These are phyloP conservation scores for Ophidiomyces ophidiicola DNA, from an alignment of 2,329 filamentous ascomycete species.

Conservation along the genomic window DNA sequence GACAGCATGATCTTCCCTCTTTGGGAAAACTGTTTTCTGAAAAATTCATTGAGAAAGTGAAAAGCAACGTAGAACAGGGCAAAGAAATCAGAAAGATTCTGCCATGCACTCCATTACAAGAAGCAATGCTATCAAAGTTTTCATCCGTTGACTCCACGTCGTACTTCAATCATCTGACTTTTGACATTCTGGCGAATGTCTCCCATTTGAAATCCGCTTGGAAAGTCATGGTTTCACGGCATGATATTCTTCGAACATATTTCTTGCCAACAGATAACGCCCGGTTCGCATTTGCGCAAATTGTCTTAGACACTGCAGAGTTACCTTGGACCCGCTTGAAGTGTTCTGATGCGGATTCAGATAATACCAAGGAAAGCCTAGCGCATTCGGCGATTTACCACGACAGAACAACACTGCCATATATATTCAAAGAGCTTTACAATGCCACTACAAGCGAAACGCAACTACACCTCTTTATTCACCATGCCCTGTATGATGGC, in stretches of 20 bases:
- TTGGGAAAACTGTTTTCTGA: constrained; percentile 17
- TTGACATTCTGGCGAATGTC: constrained; percentile 46
- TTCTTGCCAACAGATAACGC: constrained; percentile 55
- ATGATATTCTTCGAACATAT: constrained; percentile 65
- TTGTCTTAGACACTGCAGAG: constrained; percentile 45
- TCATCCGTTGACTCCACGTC: constrained; percentile 34
- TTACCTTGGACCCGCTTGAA: constrained; percentile 38
- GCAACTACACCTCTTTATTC: constrained; percentile 42
- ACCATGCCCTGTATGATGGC: constrained; percentile 82
- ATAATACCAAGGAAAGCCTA: constrained; percentile 39
- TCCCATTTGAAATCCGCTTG: constrained; percentile 48
- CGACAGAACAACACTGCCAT: constrained; percentile 21
- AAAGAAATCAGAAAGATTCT: constrained; percentile 45
- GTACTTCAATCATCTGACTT: constrained; percentile 62
- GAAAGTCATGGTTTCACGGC: constrained; percentile 49
- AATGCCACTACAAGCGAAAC: constrained; percentile 10
- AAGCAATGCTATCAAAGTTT: constrained; percentile 64
- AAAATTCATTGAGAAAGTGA: constrained; percentile 23
- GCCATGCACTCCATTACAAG: constrained; percentile 77
- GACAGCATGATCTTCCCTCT: neutral
- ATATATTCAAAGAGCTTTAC: constrained; percentile 17
- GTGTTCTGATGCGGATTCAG: constrained; percentile 22
- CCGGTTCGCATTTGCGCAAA: constrained; percentile 56
- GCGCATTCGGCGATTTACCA: constrained; percentile 19
- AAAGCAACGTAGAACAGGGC: constrained; percentile 23